Evolutionary conservation across 495 filamentous ascomycete genomes (phyloP), one percentile per base, ranked within the genome.

Genomic region (Extremus antarcticus): DNA sequence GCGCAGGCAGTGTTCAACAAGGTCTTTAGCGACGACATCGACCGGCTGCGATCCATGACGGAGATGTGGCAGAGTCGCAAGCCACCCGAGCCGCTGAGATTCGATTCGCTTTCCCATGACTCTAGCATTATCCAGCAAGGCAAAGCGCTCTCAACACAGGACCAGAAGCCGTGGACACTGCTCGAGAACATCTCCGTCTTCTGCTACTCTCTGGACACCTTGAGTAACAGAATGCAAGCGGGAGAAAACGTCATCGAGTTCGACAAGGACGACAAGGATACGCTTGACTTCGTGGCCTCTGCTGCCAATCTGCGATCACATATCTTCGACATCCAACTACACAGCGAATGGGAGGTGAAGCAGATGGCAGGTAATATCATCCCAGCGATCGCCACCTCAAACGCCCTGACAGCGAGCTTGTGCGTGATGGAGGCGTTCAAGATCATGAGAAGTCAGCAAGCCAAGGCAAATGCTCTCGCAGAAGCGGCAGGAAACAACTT

Each of bases 311-410:
- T 99, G 35, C 79, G 92, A 32, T 91, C 90, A 2, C 75, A 78
- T 17, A 71, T 92, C 11, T 99, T 97, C 63, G 85, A 81, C 46
- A 94, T 99, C 49, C 87, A 92, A 57, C 69, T 74, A 8, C 88
- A 86, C 63, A 94, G 90, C 4, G 90, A 95, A 51, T 99, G 96
- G 57, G 89, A 96, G 65, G 90, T 91, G 61, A 99, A 99, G 67
- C 88, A 97, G 71, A 99, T 97, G 90, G 92, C 92, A 22, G 92
- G 92, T 50, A 97, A 97, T 63, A 99, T 99, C 63, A 97, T 99
- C 53, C 92, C 92, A 0, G 94, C 92, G 2, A 99, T 99, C 67
- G 92, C 92, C 1, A 99, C 92, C 0, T 96, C 92, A 0, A 99
- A 99, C 66, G 92, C 94, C 13, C 94, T 97, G 69, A 92, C 90